These are phyloP conservation scores for Ilyonectria sp. DNA, from an alignment of 2,329 filamentous ascomycete species.

Conservation along the genomic window DNA sequence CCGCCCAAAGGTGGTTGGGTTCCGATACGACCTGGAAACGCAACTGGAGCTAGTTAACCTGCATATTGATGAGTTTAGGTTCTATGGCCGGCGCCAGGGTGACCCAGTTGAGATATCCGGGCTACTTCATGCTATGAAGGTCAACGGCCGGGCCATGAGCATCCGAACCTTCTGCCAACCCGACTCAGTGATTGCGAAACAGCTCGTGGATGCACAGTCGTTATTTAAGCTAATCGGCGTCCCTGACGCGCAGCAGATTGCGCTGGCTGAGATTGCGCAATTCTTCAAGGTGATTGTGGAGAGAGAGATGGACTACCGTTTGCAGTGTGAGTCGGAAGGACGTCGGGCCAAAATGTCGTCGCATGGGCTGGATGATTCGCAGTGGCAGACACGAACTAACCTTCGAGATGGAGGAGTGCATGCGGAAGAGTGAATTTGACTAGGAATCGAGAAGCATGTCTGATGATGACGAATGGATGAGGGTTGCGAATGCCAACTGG, in stretches of 20 bases:
- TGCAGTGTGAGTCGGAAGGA: conserved; percentile 42
- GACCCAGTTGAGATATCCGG: conserved; percentile 61
- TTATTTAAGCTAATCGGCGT: conserved; percentile 66
- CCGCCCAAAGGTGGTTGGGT: conserved; percentile 69
- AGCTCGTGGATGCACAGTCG: conserved; percentile 67
- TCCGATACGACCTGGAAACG: conserved; percentile 73
- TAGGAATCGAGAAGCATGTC: neutral
- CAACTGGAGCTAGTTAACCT: conserved; percentile 69
- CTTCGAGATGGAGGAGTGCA: neutral
- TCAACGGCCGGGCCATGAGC: conserved; percentile 67
- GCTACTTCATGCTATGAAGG: conserved; percentile 67
- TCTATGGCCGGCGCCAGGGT: conserved; percentile 65
- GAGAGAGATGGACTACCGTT: conserved; percentile 56
- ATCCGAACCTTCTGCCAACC: conserved; percentile 72
- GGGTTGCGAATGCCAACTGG: neutral
- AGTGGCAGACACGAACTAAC: conserved; percentile 21
- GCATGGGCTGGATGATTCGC: conserved; percentile 19
- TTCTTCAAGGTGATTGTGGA: conserved; percentile 70
- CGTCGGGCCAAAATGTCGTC: conserved; percentile 28
- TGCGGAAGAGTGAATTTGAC: neutral
- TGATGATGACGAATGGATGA: neutral
- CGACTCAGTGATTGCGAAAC: conserved; percentile 71
- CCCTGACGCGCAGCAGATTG: conserved; percentile 59
- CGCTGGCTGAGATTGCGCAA: conserved; percentile 65
- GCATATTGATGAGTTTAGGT: conserved; percentile 68